Conservation (phyloP, 257 asterid genomes). For the Datura wrightii region DNA sequence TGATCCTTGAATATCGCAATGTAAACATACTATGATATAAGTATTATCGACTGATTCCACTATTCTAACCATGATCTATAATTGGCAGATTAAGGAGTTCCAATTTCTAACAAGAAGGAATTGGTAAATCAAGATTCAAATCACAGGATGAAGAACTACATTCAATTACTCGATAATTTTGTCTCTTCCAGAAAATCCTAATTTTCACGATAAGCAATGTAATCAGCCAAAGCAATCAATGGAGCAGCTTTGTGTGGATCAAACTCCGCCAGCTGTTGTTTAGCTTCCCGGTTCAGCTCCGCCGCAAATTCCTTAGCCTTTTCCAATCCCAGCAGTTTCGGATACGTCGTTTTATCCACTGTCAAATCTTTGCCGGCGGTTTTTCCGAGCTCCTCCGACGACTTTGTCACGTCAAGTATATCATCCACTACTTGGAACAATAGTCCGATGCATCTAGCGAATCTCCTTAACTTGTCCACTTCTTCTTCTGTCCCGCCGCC, state of each 20-base stretch:
- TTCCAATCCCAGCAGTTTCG: slow-evolving; percentile 77
- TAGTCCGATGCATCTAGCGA: slow-evolving; percentile 68
- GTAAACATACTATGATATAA: not conserved
- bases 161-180: not conserved
- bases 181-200: slow-evolving; percentile 20
- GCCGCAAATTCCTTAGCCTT: slow-evolving; percentile 67
- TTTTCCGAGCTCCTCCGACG: slow-evolving; percentile 73
- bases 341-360: slow-evolving; percentile 73
- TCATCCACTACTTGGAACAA: slow-evolving; percentile 84
- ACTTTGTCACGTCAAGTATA: slow-evolving; percentile 73
- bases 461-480: slow-evolving; percentile 60
- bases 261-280: slow-evolving; percentile 59
- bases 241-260: slow-evolving; percentile 66
- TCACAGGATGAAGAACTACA: not conserved
- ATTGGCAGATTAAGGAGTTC: too few species aligned
- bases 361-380: slow-evolving; percentile 80
- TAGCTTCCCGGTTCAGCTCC: slow-evolving; percentile 63
- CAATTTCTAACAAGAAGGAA: not conserved
- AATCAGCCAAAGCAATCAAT: slow-evolving; percentile 70
- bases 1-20: not conserved
- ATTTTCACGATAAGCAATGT: slow-evolving; percentile 68
- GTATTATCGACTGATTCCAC: not conserved
- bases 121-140: not conserved
- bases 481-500: slow-evolving; percentile 65
- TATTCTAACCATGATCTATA: too few species aligned